Evolutionary conservation across 371 early-diverging fungal genomes (phyloP), one percentile per base, ranked within the genome.

Genomic region (Rhizopus stolonifer): DNA sequence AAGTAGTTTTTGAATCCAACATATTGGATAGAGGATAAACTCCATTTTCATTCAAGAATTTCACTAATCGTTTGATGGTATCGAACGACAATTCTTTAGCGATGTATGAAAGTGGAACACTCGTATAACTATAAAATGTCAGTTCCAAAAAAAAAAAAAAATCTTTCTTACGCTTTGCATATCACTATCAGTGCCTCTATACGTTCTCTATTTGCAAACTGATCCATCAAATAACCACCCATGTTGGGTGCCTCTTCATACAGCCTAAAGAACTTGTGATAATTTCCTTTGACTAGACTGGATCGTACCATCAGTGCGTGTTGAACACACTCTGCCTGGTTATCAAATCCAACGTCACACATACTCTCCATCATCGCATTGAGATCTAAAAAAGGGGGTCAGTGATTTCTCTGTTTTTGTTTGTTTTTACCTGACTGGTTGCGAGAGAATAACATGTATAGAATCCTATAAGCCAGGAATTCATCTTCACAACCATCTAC

Each of bases 401-500:
- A n/a, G 47, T 19, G 14, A 51, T 24, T 31, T 24, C 38, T 13
- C 18, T 33, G 10, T 29, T 32, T 36, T 4, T 9, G 31, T 6
- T 25, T 2, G 2, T n/a, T 18, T 48, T 60, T 77, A 90, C 91
- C 92, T 61, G 87, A 82, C 48, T 84, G 81, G 59, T 94, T 94
- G 52, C 83, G 79, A 18, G 95, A 92, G 63, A 90, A 86, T 22
- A 96, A 51, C 54, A 88, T 80, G 68, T 98, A 98, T 17, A 98
- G 65, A 15, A 98, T 87, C 15, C 95, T 70, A 69, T 98, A 98
- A 8, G 93, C 94, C 17, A 83, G 72, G 64, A 96, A 98, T 64
- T 98, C 98, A 65, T 82, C 83, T 14, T 73, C 72, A 58, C 84
- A 79, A 15, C 90, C 93, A 9, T 72, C 63, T 15, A 90, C 69